These are phyloP conservation scores for Umbelopsis sp. DNA, from an alignment of 192 early-diverging fungal genomes.

Conservation along the genomic window DNA sequence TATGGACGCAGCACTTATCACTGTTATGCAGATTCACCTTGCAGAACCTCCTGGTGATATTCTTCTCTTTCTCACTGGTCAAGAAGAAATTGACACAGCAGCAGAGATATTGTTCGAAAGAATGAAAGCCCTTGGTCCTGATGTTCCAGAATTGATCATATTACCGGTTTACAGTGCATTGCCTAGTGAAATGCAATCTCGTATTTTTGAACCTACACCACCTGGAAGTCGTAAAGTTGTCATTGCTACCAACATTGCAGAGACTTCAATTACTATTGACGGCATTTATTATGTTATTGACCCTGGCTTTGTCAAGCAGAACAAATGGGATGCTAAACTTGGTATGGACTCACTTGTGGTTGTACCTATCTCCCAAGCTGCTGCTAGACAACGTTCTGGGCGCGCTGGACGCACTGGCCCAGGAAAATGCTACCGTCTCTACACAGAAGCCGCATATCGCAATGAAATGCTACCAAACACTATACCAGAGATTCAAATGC, in stretches of 20 bases:
- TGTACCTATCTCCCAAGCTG: slow-evolving; percentile 93
- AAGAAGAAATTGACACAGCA: slow-evolving; percentile 96
- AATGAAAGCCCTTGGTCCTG: slow-evolving; percentile 67
- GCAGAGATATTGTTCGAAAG: slow-evolving; percentile 71
- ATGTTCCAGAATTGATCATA: slow-evolving; percentile 76
- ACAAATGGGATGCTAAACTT: slow-evolving; percentile 93
- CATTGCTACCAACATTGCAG: slow-evolving; percentile 98
- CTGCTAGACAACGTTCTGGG: slow-evolving; percentile 93
- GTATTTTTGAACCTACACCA: slow-evolving; percentile 93
- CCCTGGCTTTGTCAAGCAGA: slow-evolving; percentile 95
- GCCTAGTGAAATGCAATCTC: slow-evolving; percentile 92
- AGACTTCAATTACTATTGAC: slow-evolving; percentile 98
- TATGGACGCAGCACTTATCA: slow-evolving; percentile 88
- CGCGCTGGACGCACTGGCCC: slow-evolving; percentile 96
- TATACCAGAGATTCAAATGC: slow-evolving; percentile 96
- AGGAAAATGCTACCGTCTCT: slow-evolving; percentile 93
- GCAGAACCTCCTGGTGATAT: slow-evolving; percentile 93
- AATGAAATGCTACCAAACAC: slow-evolving; percentile 96
- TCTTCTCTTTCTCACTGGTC: slow-evolving; percentile 94
- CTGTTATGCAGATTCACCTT: slow-evolving; percentile 96
- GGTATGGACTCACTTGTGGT: slow-evolving; percentile 98
- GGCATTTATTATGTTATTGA: slow-evolving; percentile 97
- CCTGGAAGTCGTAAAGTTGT: slow-evolving; percentile 85
- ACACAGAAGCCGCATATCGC: slow-evolving; percentile 89
- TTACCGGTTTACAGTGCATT: slow-evolving; percentile 94